phyloP scores from a whole-genome alignment of 1,284 basidiomycete genomes.

The Limonomyces culmigenus region DNA sequence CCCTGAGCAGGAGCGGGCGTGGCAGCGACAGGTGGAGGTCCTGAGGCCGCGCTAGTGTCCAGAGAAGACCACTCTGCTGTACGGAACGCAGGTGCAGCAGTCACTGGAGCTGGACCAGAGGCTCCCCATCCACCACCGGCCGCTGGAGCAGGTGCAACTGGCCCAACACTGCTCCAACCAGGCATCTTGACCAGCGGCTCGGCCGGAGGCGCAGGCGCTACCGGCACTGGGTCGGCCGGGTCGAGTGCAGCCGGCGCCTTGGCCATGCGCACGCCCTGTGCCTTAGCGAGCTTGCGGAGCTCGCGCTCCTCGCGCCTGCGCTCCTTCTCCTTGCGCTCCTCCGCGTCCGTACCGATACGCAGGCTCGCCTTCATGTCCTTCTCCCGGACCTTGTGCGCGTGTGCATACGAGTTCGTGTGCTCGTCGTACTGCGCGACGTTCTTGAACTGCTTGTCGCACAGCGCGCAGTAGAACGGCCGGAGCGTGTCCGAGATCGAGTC shows the following conservation, averaged over 20 bases:
- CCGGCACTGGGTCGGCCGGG: too few relatives aligned
- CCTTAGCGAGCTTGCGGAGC: conserved; percentile 60
- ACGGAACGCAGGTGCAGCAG: too few relatives aligned
- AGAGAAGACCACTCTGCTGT: too few relatives aligned
- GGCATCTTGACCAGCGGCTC: too few relatives aligned
- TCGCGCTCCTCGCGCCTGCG: conserved; percentile 68
- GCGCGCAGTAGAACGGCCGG: conserved; percentile 57
- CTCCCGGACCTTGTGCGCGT: conserved; percentile 64
- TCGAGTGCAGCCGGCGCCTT: too few relatives aligned
- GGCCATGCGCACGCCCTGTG: conserved; percentile 54
- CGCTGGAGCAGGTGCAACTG: too few relatives aligned
- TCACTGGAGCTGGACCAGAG: too few relatives aligned
- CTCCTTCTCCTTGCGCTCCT: conserved; percentile 67
- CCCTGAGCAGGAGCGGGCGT: too few relatives aligned
- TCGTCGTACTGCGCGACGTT: conserved; percentile 73
- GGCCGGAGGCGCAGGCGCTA: too few relatives aligned
- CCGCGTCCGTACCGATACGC: conserved; percentile 37
- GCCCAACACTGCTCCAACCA: background rate
- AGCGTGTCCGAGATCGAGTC: conserved; percentile 50
- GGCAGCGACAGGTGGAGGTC: too few relatives aligned
- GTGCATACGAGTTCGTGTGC: conserved; percentile 71
- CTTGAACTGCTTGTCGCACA: conserved; percentile 74
- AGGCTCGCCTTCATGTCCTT: conserved; percentile 56
- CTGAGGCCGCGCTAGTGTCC: too few relatives aligned
- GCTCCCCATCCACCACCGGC: too few relatives aligned